Percentiles rank a stretch among this genome's conserved stretches.
These are phyloP conservation scores for Melanogaster broomeanus DNA, from an alignment of 768 basidiomycete species.

Conservation along the genomic window DNA sequence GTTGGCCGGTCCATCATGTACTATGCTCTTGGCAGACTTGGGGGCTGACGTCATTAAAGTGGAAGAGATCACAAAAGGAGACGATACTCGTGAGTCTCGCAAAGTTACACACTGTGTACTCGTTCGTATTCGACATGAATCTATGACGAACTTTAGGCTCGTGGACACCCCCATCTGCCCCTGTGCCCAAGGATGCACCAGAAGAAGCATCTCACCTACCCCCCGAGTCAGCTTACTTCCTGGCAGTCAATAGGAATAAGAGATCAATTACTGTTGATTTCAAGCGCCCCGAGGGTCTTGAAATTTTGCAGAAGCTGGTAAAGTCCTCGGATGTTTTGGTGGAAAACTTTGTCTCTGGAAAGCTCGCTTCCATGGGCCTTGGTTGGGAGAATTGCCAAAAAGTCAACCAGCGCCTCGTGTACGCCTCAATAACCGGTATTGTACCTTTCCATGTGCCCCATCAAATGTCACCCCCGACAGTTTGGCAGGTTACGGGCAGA, in stretches of 20 bases:
- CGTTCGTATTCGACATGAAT: slow-evolving; percentile 12
- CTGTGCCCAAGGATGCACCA: slow-evolving; percentile 48
- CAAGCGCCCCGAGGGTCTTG: slow-evolving; percentile 74
- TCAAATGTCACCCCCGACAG: neutral
- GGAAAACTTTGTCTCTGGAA: slow-evolving; percentile 87
- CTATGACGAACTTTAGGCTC: slow-evolving; percentile 47
- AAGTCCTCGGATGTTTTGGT: slow-evolving; percentile 81
- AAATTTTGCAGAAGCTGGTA: slow-evolving; percentile 72
- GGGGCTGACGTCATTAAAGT: slow-evolving; percentile 95
- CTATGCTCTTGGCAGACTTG: slow-evolving; percentile 91
- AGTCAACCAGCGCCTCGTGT: slow-evolving; percentile 81
- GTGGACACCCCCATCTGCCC: slow-evolving; percentile 66
- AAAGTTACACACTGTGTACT: slow-evolving; percentile 4
- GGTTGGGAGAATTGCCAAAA: slow-evolving; percentile 80
- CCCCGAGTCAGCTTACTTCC: slow-evolving; percentile 91
- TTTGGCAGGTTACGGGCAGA: slow-evolving; percentile 74
- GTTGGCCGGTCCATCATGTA: slow-evolving; percentile 88
- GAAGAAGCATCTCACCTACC: slow-evolving; percentile 64
- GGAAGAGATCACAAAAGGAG: slow-evolving; percentile 77
- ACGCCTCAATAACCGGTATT: slow-evolving; percentile 86
- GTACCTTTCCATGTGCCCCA: neutral
- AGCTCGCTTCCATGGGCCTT: slow-evolving; percentile 81
- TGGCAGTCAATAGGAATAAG: slow-evolving; percentile 87
- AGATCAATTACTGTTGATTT: slow-evolving; percentile 89
- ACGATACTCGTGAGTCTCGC: slow-evolving; percentile 75